Evolutionary conservation across 1,139 yeast genomes (phyloP), one percentile per base, ranked within the genome.

Genomic region (Candida glucosophila): DNA sequence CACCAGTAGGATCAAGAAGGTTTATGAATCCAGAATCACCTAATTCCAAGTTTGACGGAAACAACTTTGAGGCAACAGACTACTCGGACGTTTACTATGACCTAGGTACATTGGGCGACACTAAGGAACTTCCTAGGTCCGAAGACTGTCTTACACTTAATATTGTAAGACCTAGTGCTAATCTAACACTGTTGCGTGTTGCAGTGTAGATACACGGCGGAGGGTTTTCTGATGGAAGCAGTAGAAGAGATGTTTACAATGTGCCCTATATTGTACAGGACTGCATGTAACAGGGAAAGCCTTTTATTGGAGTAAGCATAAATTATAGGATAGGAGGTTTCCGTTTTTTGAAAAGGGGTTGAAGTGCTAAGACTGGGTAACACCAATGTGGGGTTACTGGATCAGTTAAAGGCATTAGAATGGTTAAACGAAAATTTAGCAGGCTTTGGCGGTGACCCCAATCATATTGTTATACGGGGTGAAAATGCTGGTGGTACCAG

Each of bases 401-500:
- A 58, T 32, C 60, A 54, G 33, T 33, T 44, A 9, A 24, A 34
- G 20, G 65, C 56, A 1, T 32, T 58, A 9, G 36, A 51, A 22
- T 58, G 66, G 66, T 44, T 55, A 7, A 33, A 41, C 11, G 47
- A 52, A 25, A 46, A 55, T 16, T 23, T 27, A n/a, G 15, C 16
- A 10, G 19, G 13, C 7, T 27, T 58, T 36, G 65, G 66, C 5
- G 66, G 66, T 14, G 50, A 58, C 30, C 52, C 58, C 2, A 35
- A 38, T 5, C 42, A 42, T 25, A 44, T 57, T 14, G 52, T 58
- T 5, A 37, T 55, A 6, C 42, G 49, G 41, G 64, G 64, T 10
- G 57, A 56, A 33, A 42, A 51, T 24, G 61, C 64, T 1, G 64
- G 64, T 6, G 54, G 57, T 3, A 40, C 41, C 23, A 41, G 52